phyloP scores from a whole-genome alignment of 352 stramenopile species.

The Pseudoperonospora humuli region DNA sequence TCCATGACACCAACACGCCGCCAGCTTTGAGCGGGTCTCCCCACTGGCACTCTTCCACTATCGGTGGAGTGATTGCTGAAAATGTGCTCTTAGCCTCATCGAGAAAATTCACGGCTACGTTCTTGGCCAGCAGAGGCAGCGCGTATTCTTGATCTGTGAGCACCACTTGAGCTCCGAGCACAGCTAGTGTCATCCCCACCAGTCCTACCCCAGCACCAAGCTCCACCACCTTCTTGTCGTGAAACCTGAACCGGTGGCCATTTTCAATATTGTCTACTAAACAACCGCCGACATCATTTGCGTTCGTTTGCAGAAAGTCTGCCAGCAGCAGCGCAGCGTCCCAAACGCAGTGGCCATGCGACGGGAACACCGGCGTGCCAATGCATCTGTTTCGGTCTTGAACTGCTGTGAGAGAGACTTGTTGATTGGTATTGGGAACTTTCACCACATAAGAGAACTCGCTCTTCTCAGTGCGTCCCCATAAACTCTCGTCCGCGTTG shows the following conservation, averaged over 20 bases:
- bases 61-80: conserved; percentile 3
- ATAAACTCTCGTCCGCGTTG: conserved; percentile 15
- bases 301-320: conserved; percentile 34
- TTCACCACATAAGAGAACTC: conserved; percentile 32
- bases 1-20: conserved; percentile 20
- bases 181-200: conserved; percentile 40
- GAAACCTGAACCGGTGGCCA: conserved; percentile 3
- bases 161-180: conserved; percentile 32
- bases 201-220: conserved; percentile 41
- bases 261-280: background rate
- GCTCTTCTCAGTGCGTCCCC: conserved; percentile 25
- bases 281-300: background rate
- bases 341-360: conserved; percentile 51
- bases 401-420: conserved; percentile 24
- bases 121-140: conserved; percentile 40
- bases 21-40: conserved; percentile 19
- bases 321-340: conserved; percentile 44
- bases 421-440: background rate
- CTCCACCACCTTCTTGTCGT: conserved; percentile 28
- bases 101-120: conserved; percentile 37
- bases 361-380: conserved; percentile 31
- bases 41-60: conserved; percentile 35
- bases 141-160: conserved; percentile 47
- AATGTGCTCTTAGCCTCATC: background rate
- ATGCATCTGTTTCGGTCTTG: conserved; percentile 30